Evolutionary conservation across 352 stramenopile species (phyloP).

Genomic region (Pythium aristosporum): DNA sequence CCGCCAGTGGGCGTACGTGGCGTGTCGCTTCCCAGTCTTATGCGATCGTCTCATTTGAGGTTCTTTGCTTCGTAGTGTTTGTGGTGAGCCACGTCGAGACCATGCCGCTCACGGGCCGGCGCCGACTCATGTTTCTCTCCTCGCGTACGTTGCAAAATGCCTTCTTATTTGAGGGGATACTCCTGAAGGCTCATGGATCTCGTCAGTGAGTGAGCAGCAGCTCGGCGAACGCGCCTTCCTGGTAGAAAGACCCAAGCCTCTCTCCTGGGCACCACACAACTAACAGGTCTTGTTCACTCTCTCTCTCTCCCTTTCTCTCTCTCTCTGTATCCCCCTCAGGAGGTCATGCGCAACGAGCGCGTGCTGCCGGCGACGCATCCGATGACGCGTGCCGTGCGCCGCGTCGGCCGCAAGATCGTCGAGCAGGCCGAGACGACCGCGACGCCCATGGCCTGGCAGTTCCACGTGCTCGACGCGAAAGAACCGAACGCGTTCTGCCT

Average conservation of each 20-base stretch:
- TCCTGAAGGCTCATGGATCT: not conserved
- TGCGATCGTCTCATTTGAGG: not conserved
- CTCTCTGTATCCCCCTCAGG: constrained; percentile 1
- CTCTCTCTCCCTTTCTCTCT: too few species aligned
- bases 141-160: constrained; percentile 24
- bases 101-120: constrained; percentile 54
- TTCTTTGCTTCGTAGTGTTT: constrained; percentile 17
- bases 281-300: too few species aligned
- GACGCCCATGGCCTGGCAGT: constrained; percentile 62
- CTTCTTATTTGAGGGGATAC: not conserved
- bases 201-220: constrained; percentile 38
- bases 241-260: constrained; percentile 2
- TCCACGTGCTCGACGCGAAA: constrained; percentile 62
- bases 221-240: constrained; percentile 53
- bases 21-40: too few species aligned
- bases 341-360: constrained; percentile 41
- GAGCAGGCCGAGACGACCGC: constrained; percentile 35
- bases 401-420: constrained; percentile 55
- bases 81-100: constrained; percentile 51
- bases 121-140: constrained; percentile 65
- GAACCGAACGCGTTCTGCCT: constrained; percentile 78
- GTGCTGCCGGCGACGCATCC: constrained; percentile 50
- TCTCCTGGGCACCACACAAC: too few species aligned
- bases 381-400: constrained; percentile 58
- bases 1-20: not conserved